Percentiles rank a stretch among this genome's conserved stretches.
These are phyloP conservation scores for Zelonia costaricensis DNA, from an alignment of 208 protist genomes.

Conservation along the genomic window DNA sequence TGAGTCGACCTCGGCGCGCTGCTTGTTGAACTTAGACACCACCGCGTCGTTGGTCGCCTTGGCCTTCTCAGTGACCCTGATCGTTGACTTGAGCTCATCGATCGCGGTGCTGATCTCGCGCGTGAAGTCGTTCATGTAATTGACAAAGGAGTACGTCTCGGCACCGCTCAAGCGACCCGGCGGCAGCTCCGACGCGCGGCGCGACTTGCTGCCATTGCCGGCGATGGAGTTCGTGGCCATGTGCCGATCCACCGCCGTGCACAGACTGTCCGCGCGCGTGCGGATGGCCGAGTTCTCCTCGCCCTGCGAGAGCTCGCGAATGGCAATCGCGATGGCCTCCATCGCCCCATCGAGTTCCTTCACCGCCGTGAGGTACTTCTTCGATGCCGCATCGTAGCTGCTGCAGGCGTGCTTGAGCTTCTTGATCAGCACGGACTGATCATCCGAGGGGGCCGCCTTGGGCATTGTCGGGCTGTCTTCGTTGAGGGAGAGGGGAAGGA, in stretches of 20 bases:
- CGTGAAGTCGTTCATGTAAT: conserved; percentile 68
- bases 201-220: conserved; percentile 11
- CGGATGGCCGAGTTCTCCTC: conserved; percentile 27
- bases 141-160: conserved; percentile 36
- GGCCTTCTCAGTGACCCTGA: conserved; percentile 26
- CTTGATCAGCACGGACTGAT: conserved; percentile 29
- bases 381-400: conserved; percentile 50
- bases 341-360: conserved; percentile 50
- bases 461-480: neutral
- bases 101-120: conserved; percentile 31
- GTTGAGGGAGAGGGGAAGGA: no score
- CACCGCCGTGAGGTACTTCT: conserved; percentile 60
- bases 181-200: neutral
- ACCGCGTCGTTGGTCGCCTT: conserved; percentile 25
- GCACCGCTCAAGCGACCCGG: neutral
- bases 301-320: conserved; percentile 55
- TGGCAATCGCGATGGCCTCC: conserved; percentile 52
- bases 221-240: conserved; percentile 11
- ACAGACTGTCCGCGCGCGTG: conserved; percentile 34
- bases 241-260: conserved; percentile 43
- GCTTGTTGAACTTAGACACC: conserved; percentile 42
- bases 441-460: conserved; percentile 17
- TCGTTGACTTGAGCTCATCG: conserved; percentile 26
- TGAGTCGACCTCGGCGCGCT: conserved; percentile 31
- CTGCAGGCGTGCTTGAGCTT: conserved; percentile 59